Base-by-base conservation (phyloP, 306 rosid species). In the Fagus crenata region DNA sequence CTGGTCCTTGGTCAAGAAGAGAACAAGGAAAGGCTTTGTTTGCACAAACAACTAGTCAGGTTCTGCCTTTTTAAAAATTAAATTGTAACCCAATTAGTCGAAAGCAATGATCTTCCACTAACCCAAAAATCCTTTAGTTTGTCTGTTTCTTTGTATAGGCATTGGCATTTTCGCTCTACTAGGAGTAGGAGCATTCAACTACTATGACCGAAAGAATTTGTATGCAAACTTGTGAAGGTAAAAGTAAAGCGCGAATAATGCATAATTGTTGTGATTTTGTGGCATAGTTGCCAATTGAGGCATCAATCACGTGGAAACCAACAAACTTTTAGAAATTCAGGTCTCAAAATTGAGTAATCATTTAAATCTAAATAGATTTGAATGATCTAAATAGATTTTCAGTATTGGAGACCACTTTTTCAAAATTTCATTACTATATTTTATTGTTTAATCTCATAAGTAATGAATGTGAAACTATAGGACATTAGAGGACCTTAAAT, bases 1-100 rank as follows among this genome's bases (percentile, higher is more conserved):
- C 8, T n/a, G 31, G 63, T 56, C 63, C n/a, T 17, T 14, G 12
- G 55, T 49, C 49, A 59, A 84, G 69, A 78, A 67, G 72, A n/a
- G 56, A 33, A 75, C 72, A 82, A 49, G 67, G 76, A 72, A 33
- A 73, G 41, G 41, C 35, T 67, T 14, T 68, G 53, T 72, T 74
- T 73, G 39, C 59, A 61, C 40, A 71, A 15, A 64, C 69, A 53
- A 51, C 73, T 37, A 6, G 15, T 0, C 2, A 7, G 18, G 2
- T 35, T 18, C 53, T 39, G 12, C 36, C 4, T 55, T 33, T 12
- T n/a, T 58, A n/a, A 61, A 64, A 63, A 49, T 15, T 31, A 64
- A 63, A 60, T 32, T 42, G 43, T 53, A 71, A 17, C 43, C 43
- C 55, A 51, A 49, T 33, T 36, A 31, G 41, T 58, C 22, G 36